Evolutionary conservation across 148 eudicot species (phyloP).

Genomic region (Camellia lanceoleosa): DNA sequence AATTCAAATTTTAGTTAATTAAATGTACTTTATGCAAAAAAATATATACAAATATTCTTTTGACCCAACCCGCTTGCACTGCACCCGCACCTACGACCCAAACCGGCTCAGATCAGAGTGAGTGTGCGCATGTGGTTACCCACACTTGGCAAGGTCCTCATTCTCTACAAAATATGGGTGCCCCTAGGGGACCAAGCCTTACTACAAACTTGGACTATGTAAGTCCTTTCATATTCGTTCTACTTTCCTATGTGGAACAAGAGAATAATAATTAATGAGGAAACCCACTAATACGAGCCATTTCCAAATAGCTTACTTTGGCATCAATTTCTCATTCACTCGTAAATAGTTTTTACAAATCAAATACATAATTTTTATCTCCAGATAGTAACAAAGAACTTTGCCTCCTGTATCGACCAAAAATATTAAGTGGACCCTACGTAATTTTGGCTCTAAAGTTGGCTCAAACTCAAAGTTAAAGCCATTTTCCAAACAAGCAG

Average conservation of each 20-base stretch:
- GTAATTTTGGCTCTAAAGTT: not conserved
- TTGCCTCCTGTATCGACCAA: not conserved
- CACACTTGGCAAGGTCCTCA: not conserved
- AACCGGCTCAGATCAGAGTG: not conserved
- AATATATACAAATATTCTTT: not conserved
- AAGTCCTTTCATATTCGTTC: not conserved
- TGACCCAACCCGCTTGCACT: not conserved
- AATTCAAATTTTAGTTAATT: not conserved
- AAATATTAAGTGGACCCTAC: not conserved
- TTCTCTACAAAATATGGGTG: not conserved
- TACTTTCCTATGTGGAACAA: not conserved
- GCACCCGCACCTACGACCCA: not conserved
- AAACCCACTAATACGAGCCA: not conserved
- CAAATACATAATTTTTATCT: not conserved
- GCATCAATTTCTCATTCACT: not conserved
- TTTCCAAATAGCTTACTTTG: no score
- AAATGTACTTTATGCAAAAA: not conserved
- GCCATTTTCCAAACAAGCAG: not conserved
- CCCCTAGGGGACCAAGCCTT: not conserved
- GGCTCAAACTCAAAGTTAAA: not conserved
- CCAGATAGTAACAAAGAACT: not conserved
- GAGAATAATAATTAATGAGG: not conserved
- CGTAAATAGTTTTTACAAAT: not conserved
- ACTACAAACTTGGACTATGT: not conserved
- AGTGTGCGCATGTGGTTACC: not conserved